A percentile compares a stretch with the other conserved stretches of the same genome.
These are phyloP conservation scores for Solanum chmielewskii DNA, from an alignment of 257 asterid species.

Conservation along the genomic window DNA sequence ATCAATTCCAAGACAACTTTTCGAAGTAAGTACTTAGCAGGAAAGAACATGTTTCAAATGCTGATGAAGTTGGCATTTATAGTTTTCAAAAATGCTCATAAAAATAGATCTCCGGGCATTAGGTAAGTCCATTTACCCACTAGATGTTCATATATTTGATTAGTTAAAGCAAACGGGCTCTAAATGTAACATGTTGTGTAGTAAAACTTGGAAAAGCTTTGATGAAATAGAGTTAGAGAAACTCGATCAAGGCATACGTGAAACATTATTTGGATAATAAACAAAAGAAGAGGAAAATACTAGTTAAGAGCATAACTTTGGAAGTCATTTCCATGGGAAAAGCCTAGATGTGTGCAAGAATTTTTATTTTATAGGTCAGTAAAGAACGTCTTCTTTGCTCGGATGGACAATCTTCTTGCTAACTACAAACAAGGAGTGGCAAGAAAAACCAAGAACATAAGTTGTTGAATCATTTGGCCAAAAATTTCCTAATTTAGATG, in stretches of 20 bases:
- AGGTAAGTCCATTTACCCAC: too few relatives aligned
- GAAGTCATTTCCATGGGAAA: conserved; percentile 34
- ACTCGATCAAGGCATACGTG: conserved; percentile 38
- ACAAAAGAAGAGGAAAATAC: conserved; percentile 7
- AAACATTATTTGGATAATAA: conserved; percentile 26
- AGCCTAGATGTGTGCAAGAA: conserved; percentile 66
- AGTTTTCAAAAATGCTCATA: too few relatives aligned
- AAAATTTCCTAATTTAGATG: conserved; percentile 25
- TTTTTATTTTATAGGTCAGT: conserved; percentile 69
- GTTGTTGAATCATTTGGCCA: conserved; percentile 18
- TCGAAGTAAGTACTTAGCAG: too few relatives aligned
- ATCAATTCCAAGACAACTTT: too few relatives aligned
- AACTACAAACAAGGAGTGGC: conserved; percentile 49
- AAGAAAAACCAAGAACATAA: conserved; percentile 55
- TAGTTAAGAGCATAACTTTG: not conserved
- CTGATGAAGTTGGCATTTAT: too few relatives aligned
- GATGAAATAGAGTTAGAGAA: conserved; percentile 47
- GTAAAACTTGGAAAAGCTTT: conserved; percentile 16
- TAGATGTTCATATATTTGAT: not conserved
- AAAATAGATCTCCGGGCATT: too few relatives aligned
- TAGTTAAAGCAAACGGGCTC: not conserved
- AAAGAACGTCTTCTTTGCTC: conserved; percentile 50
- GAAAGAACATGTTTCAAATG: too few relatives aligned
- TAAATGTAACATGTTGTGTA: not conserved
- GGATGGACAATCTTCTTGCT: conserved; percentile 54